Evolutionary conservation across 257 asterid species (phyloP).

Genomic region (Knoxia roxburghii): DNA sequence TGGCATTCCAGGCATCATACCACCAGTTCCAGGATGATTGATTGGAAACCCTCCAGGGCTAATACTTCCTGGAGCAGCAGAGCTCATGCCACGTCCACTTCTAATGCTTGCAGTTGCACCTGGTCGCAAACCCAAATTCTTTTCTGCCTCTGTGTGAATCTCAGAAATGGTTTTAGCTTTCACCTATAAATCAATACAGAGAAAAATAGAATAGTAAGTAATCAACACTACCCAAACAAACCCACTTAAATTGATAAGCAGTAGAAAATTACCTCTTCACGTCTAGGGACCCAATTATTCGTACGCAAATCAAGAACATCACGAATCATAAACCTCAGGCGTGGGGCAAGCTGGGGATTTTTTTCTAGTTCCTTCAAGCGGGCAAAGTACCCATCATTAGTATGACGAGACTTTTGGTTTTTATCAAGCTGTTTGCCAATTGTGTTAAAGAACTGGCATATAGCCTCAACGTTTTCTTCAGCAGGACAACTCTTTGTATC

Average conservation of each 20-base stretch:
- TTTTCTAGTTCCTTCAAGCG: conserved; percentile 69
- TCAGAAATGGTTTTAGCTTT: conserved; percentile 90
- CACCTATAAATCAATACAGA: conserved; percentile 36
- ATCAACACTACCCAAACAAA: background rate
- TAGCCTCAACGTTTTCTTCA: conserved; percentile 96
- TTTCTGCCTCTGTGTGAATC: conserved; percentile 96
- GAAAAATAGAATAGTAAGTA: conserved; percentile 3
- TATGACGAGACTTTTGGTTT: conserved; percentile 62
- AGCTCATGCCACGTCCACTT: conserved; percentile 44
- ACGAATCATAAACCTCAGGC: conserved; percentile 81
- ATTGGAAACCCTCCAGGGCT: conserved; percentile 66
- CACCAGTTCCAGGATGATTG: conserved; percentile 80
- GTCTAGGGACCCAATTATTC: conserved; percentile 81
- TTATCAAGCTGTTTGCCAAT: conserved; percentile 91
- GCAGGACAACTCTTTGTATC: conserved; percentile 69
- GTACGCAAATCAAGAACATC: conserved; percentile 77
- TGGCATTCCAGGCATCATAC: conserved; percentile 99
- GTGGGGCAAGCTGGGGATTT: conserved; percentile 70
- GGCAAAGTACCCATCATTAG: conserved; percentile 63
- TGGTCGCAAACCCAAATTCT: conserved; percentile 82
- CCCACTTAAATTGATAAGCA: background rate
- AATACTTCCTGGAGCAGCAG: conserved; percentile 53
- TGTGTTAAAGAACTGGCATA: conserved; percentile 89
- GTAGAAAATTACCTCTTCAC: conserved; percentile 64
- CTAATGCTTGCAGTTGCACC: conserved; percentile 90